phyloP scores from a whole-genome alignment of 345 rosid genomes.

The Hibiscus trionum region DNA sequence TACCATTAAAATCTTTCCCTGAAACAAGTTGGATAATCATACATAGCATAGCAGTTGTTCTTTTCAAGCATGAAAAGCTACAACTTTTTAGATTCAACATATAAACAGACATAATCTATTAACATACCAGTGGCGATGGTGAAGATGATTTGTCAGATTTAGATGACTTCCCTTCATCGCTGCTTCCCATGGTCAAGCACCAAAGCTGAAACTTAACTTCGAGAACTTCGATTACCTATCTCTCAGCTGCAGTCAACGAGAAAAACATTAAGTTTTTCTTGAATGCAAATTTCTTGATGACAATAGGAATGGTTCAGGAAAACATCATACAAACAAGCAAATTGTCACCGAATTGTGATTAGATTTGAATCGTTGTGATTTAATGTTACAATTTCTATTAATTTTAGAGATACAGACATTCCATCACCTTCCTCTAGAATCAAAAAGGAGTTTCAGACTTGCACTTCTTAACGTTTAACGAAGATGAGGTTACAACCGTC shows the following conservation, averaged over 20 bases:
- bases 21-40: not conserved
- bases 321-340: not conserved
- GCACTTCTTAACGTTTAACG: no score
- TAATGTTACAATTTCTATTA: not conserved
- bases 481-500: constrained; percentile 29
- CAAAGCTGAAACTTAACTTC: constrained; percentile 1
- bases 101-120: not conserved
- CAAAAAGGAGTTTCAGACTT: not conserved
- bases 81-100: not conserved
- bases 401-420: not conserved
- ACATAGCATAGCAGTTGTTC: not conserved
- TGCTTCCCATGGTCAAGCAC: constrained; percentile 58
- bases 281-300: not conserved
- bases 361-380: not conserved
- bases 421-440: not conserved
- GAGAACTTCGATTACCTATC: not conserved
- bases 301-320: not conserved
- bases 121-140: constrained; percentile 50
- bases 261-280: not conserved
- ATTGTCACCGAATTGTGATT: not conserved
- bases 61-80: not conserved
- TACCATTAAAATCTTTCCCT: not conserved
- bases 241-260: constrained; percentile 8
- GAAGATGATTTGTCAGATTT: constrained; percentile 62
- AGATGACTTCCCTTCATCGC: constrained; percentile 56